Evolutionary conservation across 192 early-diverging fungal genomes (phyloP), one percentile per base, ranked within the genome.

Genomic region (Piromyces sp.): DNA sequence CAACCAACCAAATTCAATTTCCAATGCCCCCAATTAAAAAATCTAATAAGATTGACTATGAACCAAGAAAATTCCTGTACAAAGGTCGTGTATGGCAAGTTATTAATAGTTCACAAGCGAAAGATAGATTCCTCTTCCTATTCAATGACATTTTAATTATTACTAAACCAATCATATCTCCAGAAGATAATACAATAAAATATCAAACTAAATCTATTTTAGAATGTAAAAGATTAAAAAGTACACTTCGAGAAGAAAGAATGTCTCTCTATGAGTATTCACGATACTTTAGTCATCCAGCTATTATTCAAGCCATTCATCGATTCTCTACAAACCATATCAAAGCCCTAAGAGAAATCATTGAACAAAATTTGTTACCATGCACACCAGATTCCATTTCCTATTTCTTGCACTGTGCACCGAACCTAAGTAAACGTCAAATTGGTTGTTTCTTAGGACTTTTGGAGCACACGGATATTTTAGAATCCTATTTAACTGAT

Each of bases 111-210:
- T 89, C 87, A 17, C 92, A 90, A 26, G 89, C 90, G 81, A 93
- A 93, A 81, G 91, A 93, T 42, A 86, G 92, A 9, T 92, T 91
- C 80, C 84, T 93, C 9, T 93, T 93, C 82, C 83, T 93, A 0
- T 93, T 93, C 51, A 90, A 82, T 40, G 92, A 93, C 79, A 83
- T 93, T 1, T 29, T 93, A 51, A 80, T 93, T 37, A 93, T 93
- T 30, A 89, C 91, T 38, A 93, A 93, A 68, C 51, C 51, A 1
- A 68, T 68, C 11, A 68, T n/a, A 68, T 9, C 2, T n/a, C 26
- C 51, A n/a, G 22, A 5, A 26, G 51, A n/a, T 22, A 68, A n/a
- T 68, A 68, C 51, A 5, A 0, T n/a, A 7, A 68, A 68, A 68
- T 68, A n/a, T 68, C 51, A 68, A 68, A 68, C 51, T 9, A 68